Base-by-base conservation (phyloP, 176 grass and related monocot genomes). In the Aegilops bicornis region DNA sequence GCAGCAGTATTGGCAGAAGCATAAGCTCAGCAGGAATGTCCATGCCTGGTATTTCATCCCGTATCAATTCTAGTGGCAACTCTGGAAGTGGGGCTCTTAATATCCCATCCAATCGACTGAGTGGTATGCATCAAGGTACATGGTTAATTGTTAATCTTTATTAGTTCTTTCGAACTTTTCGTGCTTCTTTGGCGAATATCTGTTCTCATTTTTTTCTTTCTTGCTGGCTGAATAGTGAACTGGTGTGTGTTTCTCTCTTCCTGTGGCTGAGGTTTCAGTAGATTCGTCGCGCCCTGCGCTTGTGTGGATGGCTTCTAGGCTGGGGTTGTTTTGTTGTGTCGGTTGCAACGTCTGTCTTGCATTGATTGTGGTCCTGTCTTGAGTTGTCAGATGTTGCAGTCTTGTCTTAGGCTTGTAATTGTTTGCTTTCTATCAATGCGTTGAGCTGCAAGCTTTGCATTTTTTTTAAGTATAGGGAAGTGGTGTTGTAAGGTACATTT, bases 71-170 rank as follows among this genome's bases (percentile, higher is more conserved):
- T 23, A 83, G 80, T 81, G 85, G 93, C 80, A 95, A 93, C 89
- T 78, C 93, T 76, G 93, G 84, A 85, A 92, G 54, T 61, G 90
- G 84, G 4, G 88, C 80, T 89, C 77, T 94, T 77, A 92, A 91
- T 86, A 83, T 95, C 33, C 96, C 89, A 86, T 87, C 91, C 70
- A 94, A 91, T 76, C 77, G 93, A 35, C 78, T 98, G 65, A 79
- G 65, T 91, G 32, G 86, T 80, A 94, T 94, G 79, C 93, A 87
- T 81, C 96, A 94, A 91, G 96, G 96, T 98, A 92, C 54, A 79
- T 75, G 35, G 58, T 67, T 73, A 33, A 25, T 10, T 83, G 16
- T 64, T 68, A 33, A 43, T 67, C 1, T 80, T 86, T 86, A 59
- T 56, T 67, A 67, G 10, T 27, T 66, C 19, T 35, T 35, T 66